Evolutionary conservation across 805 yeast genomes (phyloP).

Genomic region (Metschnikowia drakensbergensis): DNA sequence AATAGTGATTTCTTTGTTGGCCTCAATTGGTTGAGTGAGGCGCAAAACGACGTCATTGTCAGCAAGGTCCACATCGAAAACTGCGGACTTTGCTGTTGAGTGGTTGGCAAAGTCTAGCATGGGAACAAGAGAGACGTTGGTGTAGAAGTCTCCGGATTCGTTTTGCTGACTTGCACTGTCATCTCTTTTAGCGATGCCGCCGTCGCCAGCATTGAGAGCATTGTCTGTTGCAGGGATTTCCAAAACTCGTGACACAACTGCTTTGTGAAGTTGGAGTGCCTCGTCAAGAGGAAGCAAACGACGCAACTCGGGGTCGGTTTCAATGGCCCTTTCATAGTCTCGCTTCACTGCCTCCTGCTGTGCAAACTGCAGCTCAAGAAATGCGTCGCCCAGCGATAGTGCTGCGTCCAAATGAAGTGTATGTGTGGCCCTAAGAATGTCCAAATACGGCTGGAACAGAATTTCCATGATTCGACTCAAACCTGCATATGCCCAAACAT

Average conservation of each 20-base stretch:
- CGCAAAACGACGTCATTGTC: conserved; percentile 43
- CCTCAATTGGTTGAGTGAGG: conserved; percentile 8
- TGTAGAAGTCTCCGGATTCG: conserved; percentile 36
- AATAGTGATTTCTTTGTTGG: conserved; percentile 13
- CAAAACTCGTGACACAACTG: conserved; percentile 55
- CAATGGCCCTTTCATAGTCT: conserved; percentile 2
- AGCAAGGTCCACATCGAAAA: conserved; percentile 54
- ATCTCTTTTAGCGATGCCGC: neutral
- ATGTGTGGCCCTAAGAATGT: conserved; percentile 10
- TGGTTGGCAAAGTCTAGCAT: conserved; percentile 68
- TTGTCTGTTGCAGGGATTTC: conserved; percentile 52
- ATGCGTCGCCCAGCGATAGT: neutral
- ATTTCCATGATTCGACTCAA: neutral
- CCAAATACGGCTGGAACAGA: conserved; percentile 11
- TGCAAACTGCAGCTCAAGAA: neutral
- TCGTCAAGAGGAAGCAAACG: conserved; percentile 20
- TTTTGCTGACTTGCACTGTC: neutral
- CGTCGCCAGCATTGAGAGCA: neutral
- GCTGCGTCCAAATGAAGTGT: conserved; percentile 7
- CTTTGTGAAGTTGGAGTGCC: conserved; percentile 34
- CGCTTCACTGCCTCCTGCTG: neutral
- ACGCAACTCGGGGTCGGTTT: conserved; percentile 1
- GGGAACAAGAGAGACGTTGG: conserved; percentile 60
- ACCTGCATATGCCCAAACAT: conserved; percentile 13
- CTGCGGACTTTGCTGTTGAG: conserved; percentile 37